Conservation (phyloP, 2,329 filamentous ascomycete species). For the Fusarium camptoceras region DNA sequence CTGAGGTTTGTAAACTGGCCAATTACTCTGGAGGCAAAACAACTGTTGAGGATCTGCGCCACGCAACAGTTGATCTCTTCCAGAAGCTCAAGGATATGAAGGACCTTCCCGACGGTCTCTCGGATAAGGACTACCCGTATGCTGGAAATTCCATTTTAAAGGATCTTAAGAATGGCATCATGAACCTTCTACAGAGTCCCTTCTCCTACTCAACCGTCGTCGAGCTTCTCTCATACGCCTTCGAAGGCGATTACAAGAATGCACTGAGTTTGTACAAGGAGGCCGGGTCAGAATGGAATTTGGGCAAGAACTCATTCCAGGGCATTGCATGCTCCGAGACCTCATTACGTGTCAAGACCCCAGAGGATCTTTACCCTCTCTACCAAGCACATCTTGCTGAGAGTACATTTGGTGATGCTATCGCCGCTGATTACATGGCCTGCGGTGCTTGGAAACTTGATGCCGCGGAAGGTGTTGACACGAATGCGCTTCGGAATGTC, state of each 20-base stretch:
- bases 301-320: slow-evolving; percentile 12
- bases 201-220: slow-evolving; percentile 11
- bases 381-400: slow-evolving; percentile 20
- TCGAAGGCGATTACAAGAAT: slow-evolving; percentile 21
- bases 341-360: slow-evolving; percentile 18
- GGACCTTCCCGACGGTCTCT: slow-evolving; percentile 9
- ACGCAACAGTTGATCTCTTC: slow-evolving; percentile 3
- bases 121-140: slow-evolving; percentile 2
- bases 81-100: slow-evolving; percentile 15
- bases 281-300: slow-evolving; percentile 26
- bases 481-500: slow-evolving; percentile 25
- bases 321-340: slow-evolving; percentile 34
- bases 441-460: slow-evolving; percentile 34
- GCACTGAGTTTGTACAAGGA: slow-evolving; percentile 15
- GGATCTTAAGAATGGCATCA: slow-evolving; percentile 17
- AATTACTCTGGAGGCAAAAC: slow-evolving; percentile 30
- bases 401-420: slow-evolving; percentile 32
- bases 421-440: background rate
- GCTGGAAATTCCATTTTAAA: slow-evolving; percentile 24
- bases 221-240: slow-evolving; percentile 5
- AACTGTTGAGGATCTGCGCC: slow-evolving; percentile 16
- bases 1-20: slow-evolving; percentile 25
- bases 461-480: slow-evolving; percentile 28
- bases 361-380: slow-evolving; percentile 25
- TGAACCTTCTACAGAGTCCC: slow-evolving; percentile 19